Evolutionary conservation across 2,329 filamentous ascomycete genomes (phyloP).

Genomic region (Fusarium virguliforme): DNA sequence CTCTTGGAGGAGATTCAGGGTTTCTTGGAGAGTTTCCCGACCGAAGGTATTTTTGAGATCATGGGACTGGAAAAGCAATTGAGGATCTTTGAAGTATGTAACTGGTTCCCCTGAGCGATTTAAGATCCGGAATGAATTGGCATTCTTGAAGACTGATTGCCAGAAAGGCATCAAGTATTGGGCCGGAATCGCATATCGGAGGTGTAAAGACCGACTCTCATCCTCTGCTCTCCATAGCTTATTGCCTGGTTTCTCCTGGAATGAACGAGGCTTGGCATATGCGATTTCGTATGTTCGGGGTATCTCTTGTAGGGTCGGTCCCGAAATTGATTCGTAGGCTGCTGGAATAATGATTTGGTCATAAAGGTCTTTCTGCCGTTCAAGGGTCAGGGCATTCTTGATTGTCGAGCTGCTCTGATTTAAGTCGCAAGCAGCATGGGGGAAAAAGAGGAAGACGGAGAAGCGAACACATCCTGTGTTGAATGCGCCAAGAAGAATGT

Average conservation of each 20-base stretch:
- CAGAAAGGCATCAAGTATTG: conserved; percentile 3
- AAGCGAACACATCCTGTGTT: no score
- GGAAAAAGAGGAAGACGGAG: no score
- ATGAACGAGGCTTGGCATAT: conserved; percentile 7
- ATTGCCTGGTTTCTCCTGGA: conserved; percentile 8
- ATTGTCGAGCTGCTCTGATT: no score
- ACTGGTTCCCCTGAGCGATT: background rate
- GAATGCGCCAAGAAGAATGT: no score
- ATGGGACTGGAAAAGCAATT: conserved; percentile 5
- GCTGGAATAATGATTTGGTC: no score
- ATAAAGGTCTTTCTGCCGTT: no score
- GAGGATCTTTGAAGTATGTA: background rate
- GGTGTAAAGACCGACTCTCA: conserved; percentile 13
- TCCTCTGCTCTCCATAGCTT: conserved; percentile 13
- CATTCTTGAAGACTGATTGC: background rate
- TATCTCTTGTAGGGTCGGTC: no score
- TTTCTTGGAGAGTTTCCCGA: background rate
- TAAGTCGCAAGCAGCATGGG: no score
- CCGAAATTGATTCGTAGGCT: no score
- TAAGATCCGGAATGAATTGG: background rate
- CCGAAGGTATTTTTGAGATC: conserved; percentile 8
- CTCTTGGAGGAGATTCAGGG: conserved; percentile 6
- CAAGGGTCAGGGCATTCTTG: no score
- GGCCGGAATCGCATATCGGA: conserved; percentile 1
- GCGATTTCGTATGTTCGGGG: no score